Evolutionary conservation across 768 basidiomycete genomes (phyloP), one percentile per base, ranked within the genome.

Genomic region (Termitomyces sp.): DNA sequence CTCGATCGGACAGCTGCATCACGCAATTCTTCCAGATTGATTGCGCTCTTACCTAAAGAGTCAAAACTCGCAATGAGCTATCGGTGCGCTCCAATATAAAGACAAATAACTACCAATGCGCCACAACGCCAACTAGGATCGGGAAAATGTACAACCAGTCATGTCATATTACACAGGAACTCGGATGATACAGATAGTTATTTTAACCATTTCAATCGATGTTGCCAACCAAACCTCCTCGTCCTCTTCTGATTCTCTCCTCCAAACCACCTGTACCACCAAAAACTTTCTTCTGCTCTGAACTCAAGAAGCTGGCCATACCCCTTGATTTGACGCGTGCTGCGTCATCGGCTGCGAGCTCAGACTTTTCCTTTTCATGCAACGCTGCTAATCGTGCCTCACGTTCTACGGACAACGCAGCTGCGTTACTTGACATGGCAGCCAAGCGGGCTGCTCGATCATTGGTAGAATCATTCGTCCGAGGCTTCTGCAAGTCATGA

Each of bases 361-460:
- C 89, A 20, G 81, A 86, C 66, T 86, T 89, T 70, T 97, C 94
- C 68, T 84, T 83, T 68, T 84, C 85, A 28, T 92, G 73, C 55
- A 92, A 69, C 18, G 77, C 75, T 3, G 83, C 77, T 10, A 98
- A 75, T 22, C 90, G 83, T 61, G 85, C 82, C 59, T 88, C 83
- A 26, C 95, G 85, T 46, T 93, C 86, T 0, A 71, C 69, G 47
- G 83, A 81, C 75, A 93, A 78, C 8, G 71, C 70, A n/a, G 76
- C 70, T 1, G 96, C 96, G 58, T 87, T 83, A 2, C 80, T 72
- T 24, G 86, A 73, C 96, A 98, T 98, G 5, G 93, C 89, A 0
- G 92, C 95, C 29, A 98, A 77, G n/a, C 91, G 86, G 28, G 90
- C 89, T 3, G 86, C 86, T 34, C 94, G 87, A 29, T 87, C 88